These are phyloP conservation scores for Daldinia loculata DNA, from an alignment of 495 filamentous ascomycete genomes.

Conservation along the genomic window DNA sequence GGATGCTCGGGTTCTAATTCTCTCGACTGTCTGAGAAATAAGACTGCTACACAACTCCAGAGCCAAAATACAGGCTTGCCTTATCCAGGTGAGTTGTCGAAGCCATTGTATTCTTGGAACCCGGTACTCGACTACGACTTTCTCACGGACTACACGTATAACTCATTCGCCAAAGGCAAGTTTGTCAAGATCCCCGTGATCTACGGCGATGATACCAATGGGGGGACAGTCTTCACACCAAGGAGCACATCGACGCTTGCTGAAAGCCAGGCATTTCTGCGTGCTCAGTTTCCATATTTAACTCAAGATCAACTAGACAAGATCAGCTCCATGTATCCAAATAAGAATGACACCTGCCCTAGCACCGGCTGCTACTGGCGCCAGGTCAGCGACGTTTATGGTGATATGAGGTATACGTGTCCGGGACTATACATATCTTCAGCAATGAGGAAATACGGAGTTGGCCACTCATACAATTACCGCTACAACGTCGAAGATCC, in stretches of 20 bases:
- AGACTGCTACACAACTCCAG: conserved; percentile 61
- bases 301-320: conserved; percentile 58
- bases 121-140: conserved; percentile 68
- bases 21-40: conserved; percentile 65
- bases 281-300: conserved; percentile 69
- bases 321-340: conserved; percentile 69
- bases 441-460: conserved; percentile 50
- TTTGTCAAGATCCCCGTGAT: conserved; percentile 77
- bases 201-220: conserved; percentile 75
- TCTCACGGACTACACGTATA: conserved; percentile 66
- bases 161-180: conserved; percentile 62
- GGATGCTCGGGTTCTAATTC: conserved; percentile 62
- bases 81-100: conserved; percentile 58
- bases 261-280: conserved; percentile 65
- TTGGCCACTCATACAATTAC: conserved; percentile 65
- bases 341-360: conserved; percentile 52
- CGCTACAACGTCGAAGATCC: conserved; percentile 71
- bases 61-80: conserved; percentile 59
- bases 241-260: conserved; percentile 53
- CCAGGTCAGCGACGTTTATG: conserved; percentile 69
- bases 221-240: conserved; percentile 72
- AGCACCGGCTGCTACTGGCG: conserved; percentile 63
- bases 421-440: conserved; percentile 66
- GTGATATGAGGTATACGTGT: conserved; percentile 79
- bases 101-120: conserved; percentile 67